phyloP scores from a whole-genome alignment of 1,284 basidiomycete species.

The Cystobasidium pallidum region DNA sequence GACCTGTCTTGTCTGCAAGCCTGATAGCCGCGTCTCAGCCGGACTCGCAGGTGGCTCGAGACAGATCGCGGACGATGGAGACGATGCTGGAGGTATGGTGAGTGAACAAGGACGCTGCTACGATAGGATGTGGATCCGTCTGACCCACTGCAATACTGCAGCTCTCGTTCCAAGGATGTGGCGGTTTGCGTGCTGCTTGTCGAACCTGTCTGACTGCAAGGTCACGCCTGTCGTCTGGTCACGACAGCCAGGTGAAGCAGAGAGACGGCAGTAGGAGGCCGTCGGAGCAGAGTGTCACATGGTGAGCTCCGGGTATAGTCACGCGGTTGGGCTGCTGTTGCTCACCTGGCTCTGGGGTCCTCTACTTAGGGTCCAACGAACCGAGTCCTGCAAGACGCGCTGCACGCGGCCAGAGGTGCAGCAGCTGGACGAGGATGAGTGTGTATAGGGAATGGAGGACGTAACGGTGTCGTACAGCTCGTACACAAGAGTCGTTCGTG shows the following conservation, averaged over 20 bases:
- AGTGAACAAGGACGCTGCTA: too few relatives aligned
- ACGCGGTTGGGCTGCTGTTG: not conserved
- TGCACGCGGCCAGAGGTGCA: not conserved
- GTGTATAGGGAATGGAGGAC: not conserved
- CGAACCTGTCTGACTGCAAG: not conserved
- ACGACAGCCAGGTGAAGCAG: not conserved
- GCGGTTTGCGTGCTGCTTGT: not conserved
- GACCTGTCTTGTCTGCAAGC: not conserved
- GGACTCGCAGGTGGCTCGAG: not conserved
- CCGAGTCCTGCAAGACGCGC: not conserved
- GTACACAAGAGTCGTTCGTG: not conserved
- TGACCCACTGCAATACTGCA: not conserved
- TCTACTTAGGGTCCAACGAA: too few relatives aligned
- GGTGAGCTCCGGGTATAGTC: too few relatives aligned
- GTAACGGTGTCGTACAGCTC: not conserved
- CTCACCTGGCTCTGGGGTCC: not conserved
- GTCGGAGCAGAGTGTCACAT: too few relatives aligned
- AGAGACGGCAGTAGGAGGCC: not conserved
- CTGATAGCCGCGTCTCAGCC: not conserved
- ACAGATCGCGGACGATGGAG: too few relatives aligned
- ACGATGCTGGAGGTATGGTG: too few relatives aligned
- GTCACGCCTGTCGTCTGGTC: too few relatives aligned
- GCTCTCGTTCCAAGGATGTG: not conserved
- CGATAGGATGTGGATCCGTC: not conserved
- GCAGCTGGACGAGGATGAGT: not conserved